Evolutionary conservation across 441 rosid genomes (phyloP).

Genomic region (Erodium chrysanthum): DNA sequence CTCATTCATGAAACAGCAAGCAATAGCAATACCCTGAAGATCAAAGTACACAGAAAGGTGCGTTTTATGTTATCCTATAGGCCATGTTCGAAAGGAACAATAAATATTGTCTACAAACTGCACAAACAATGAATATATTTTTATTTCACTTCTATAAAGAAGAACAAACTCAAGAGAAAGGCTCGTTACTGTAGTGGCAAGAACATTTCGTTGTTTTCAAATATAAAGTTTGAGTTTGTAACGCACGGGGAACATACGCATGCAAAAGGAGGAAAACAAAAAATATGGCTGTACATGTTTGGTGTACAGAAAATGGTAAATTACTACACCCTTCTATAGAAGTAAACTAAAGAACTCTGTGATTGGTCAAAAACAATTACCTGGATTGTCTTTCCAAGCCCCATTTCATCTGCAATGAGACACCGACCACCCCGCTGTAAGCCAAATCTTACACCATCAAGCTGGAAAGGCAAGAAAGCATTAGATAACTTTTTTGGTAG

Average conservation of each 20-base stretch:
- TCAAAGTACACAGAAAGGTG: constrained; percentile 15
- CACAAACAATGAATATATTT: neutral
- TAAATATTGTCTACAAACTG: neutral
- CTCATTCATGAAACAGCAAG: constrained; percentile 64
- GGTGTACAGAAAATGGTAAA: neutral
- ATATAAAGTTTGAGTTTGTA: neutral
- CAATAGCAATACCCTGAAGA: constrained; percentile 82
- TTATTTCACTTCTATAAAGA: neutral
- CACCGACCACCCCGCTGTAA: constrained; percentile 81
- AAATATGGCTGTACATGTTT: neutral
- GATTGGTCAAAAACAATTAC: constrained; percentile 23
- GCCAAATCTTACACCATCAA: constrained; percentile 72
- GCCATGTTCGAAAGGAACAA: neutral
- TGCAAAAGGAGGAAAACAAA: neutral
- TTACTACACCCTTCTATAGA: neutral
- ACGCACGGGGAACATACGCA: neutral
- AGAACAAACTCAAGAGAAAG: neutral
- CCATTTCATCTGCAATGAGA: constrained; percentile 97
- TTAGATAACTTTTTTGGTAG: constrained; percentile 54
- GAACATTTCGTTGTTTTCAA: neutral
- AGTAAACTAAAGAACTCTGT: neutral
- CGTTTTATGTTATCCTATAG: constrained; percentile 14
- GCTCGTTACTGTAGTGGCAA: neutral
- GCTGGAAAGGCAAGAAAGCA: constrained; percentile 72
- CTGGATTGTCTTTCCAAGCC: constrained; percentile 94